A percentile compares a stretch with the other conserved stretches of the same genome.
Conservation (phyloP, 2,329 filamentous ascomycete species). For the Didymella keratinophila region DNA sequence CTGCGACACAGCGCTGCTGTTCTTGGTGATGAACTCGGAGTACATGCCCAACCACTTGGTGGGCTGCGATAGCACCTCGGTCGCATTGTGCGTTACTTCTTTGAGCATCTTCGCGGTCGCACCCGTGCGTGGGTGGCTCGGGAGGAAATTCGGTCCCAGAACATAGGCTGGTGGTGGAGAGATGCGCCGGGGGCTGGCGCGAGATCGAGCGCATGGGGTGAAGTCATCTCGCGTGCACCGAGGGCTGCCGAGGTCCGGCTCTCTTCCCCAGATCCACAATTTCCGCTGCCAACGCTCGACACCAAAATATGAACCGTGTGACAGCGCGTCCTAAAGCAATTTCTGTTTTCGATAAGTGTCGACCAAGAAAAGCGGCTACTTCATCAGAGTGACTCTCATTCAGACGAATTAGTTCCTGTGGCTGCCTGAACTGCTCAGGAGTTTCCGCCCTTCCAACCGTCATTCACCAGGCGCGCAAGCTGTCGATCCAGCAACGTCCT, state of each 20-base stretch:
- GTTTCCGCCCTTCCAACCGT: not conserved
- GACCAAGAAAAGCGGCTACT: not conserved
- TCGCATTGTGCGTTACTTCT: slow-evolving; percentile 51
- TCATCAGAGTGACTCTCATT: not conserved
- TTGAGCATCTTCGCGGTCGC: slow-evolving; percentile 45
- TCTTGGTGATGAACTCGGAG: slow-evolving; percentile 92
- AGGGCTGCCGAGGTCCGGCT: slow-evolving; percentile 44
- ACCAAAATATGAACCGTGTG: slow-evolving; percentile 7
- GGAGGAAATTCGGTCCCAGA: slow-evolving; percentile 12
- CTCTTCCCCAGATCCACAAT: slow-evolving; percentile 19
- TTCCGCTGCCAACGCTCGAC: slow-evolving; percentile 8
- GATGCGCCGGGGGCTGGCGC: slow-evolving; percentile 30
- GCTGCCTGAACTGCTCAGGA: not conserved
- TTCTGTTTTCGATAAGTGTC: no score
- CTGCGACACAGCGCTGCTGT: slow-evolving; percentile 90
- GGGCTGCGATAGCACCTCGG: slow-evolving; percentile 64
- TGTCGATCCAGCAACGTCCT: not conserved
- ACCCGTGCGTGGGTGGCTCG: slow-evolving; percentile 29
- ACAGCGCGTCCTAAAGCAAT: not conserved
- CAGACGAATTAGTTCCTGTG: not conserved
- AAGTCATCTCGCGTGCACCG: slow-evolving; percentile 32
- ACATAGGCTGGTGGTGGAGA: slow-evolving; percentile 26
- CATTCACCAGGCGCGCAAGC: not conserved
- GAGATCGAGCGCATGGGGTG: slow-evolving; percentile 29
- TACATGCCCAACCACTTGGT: slow-evolving; percentile 76